Evolutionary conservation across 768 basidiomycete genomes (phyloP).

Genomic region (Pholiota molesta): DNA sequence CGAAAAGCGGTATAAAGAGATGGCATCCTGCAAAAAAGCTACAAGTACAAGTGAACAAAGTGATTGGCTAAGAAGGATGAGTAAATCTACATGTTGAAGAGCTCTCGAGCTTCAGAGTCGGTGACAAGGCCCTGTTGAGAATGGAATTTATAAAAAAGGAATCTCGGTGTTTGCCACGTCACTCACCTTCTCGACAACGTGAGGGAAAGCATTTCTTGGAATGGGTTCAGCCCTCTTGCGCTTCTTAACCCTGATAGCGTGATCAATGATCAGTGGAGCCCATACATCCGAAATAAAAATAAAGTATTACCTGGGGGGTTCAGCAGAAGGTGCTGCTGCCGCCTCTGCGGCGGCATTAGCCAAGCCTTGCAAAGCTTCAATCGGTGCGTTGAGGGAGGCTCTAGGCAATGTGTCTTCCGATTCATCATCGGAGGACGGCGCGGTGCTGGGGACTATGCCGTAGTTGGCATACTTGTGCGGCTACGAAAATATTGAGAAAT

Average conservation of each 20-base stretch:
- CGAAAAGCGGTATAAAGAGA: slow-evolving; percentile 95
- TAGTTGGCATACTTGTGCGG: slow-evolving; percentile 91
- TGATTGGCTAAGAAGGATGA: slow-evolving; percentile 32
- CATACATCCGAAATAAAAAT: slow-evolving; percentile 6
- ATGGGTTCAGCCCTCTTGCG: slow-evolving; percentile 84
- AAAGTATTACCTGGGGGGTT: slow-evolving; percentile 56
- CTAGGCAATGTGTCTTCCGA: slow-evolving; percentile 88
- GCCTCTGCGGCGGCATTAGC: slow-evolving; percentile 97
- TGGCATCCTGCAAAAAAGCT: slow-evolving; percentile 97
- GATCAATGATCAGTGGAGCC: slow-evolving; percentile 14
- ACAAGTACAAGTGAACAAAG: slow-evolving; percentile 41
- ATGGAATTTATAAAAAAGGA: slow-evolving; percentile 13
- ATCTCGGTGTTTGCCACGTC: slow-evolving; percentile 7
- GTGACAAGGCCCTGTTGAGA: slow-evolving; percentile 72
- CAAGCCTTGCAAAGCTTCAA: slow-evolving; percentile 91
- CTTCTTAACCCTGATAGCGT: slow-evolving; percentile 66
- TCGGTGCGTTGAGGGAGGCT: slow-evolving; percentile 85
- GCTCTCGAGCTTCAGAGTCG: slow-evolving; percentile 84
- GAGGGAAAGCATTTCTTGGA: slow-evolving; percentile 84
- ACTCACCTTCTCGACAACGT: slow-evolving; percentile 82
- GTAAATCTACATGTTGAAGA: slow-evolving; percentile 82
- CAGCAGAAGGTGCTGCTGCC: slow-evolving; percentile 73
- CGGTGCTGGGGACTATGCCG: slow-evolving; percentile 83
- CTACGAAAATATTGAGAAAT: slow-evolving; percentile 37
- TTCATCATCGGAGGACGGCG: slow-evolving; percentile 88